These are phyloP conservation scores for Lasiodiplodia sp. DNA, from an alignment of 2,329 filamentous ascomycete species.

Conservation along the genomic window DNA sequence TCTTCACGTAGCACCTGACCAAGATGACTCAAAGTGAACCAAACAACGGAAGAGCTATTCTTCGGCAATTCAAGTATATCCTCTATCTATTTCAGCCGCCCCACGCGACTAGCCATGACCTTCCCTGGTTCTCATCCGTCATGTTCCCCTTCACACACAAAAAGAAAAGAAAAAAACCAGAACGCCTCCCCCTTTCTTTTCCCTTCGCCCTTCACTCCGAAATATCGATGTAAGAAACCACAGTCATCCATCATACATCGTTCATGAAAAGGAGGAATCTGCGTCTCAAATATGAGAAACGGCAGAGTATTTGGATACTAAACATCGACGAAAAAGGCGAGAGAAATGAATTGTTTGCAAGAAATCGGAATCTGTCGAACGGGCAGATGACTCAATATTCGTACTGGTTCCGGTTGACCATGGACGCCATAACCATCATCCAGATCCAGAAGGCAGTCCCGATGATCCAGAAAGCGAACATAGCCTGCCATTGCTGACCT, in stretches of 20 bases:
- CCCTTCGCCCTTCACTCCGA: background rate
- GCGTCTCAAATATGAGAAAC: background rate
- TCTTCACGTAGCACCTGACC: no score
- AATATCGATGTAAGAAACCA: background rate
- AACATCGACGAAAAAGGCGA: background rate
- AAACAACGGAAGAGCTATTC: no score
- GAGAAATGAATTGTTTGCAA: background rate
- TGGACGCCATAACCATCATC: constrained; percentile 70
- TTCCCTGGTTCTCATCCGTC: no score
- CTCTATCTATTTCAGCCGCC: no score
- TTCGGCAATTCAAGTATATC: no score
- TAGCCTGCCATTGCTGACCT: constrained; percentile 69
- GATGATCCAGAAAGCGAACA: constrained; percentile 69
- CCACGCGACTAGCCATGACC: no score
- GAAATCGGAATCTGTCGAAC: no score
- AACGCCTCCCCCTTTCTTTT: background rate
- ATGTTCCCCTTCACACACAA: no score
- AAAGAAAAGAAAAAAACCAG: background rate
- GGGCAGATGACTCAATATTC: constrained; percentile 34
- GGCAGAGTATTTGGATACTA: background rate
- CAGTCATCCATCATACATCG: background rate
- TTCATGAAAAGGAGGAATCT: background rate
- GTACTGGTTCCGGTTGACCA: constrained; percentile 59
- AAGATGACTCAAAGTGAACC: no score
- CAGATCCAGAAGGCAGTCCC: constrained; percentile 69